Evolutionary conservation across 495 filamentous ascomycete genomes (phyloP).

Genomic region (Parmelia sp.): DNA sequence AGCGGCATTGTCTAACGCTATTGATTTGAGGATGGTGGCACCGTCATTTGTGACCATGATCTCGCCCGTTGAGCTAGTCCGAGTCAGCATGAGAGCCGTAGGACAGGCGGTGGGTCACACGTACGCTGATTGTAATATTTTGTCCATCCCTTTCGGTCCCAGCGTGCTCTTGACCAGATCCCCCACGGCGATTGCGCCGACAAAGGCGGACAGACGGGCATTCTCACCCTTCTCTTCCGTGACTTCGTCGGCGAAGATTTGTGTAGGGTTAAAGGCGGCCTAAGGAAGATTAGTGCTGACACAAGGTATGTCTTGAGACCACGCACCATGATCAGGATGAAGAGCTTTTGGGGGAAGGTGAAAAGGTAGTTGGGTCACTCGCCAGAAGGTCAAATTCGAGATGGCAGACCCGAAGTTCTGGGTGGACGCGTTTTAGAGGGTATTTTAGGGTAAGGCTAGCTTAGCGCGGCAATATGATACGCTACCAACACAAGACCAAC

Average conservation of each 20-base stretch:
- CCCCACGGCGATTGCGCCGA: slow-evolving; percentile 94
- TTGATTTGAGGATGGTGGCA: slow-evolving; percentile 94
- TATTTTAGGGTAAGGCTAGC: background rate
- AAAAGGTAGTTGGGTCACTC: no score
- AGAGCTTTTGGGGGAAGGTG: background rate
- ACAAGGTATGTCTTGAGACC: background rate
- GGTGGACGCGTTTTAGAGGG: background rate
- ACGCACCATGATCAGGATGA: slow-evolving; percentile 13
- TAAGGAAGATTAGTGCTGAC: slow-evolving; percentile 10
- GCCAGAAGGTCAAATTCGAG: background rate
- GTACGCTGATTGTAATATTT: slow-evolving; percentile 96
- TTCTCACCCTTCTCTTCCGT: slow-evolving; percentile 99
- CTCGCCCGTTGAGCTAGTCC: slow-evolving; percentile 76
- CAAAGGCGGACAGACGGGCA: slow-evolving; percentile 93
- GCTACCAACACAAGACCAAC: background rate
- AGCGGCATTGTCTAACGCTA: slow-evolving; percentile 97
- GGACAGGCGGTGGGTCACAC: slow-evolving; percentile 26
- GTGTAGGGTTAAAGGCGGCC: slow-evolving; percentile 66
- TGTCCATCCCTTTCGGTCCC: slow-evolving; percentile 98
- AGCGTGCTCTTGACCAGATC: slow-evolving; percentile 96
- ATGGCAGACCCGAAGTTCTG: background rate
- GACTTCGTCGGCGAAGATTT: slow-evolving; percentile 97
- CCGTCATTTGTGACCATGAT: slow-evolving; percentile 99
- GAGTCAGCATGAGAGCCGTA: slow-evolving; percentile 21
- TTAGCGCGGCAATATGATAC: background rate